Conservation (phyloP, 2,329 filamentous ascomycete genomes). For the Chrysoporthe puriensis region DNA sequence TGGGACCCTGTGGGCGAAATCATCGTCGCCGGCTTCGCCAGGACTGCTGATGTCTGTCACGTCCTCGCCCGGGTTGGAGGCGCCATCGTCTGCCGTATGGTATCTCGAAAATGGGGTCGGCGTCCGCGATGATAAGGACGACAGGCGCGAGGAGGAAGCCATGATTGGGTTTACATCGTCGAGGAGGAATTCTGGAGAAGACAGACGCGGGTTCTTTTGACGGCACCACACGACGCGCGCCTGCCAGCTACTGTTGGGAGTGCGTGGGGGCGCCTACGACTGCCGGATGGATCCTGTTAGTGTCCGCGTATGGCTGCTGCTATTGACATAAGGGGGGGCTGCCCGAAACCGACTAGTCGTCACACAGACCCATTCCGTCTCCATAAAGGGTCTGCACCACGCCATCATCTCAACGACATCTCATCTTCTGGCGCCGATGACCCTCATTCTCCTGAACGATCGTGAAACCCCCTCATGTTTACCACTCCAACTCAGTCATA, state of each 20-base stretch:
- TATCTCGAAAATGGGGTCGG: slow-evolving; percentile 29
- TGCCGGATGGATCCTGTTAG: neutral
- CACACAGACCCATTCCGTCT: neutral
- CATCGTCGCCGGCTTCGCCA: slow-evolving; percentile 21
- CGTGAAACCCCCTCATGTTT: neutral
- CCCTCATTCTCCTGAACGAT: neutral
- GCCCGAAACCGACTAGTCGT: neutral
- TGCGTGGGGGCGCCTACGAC: neutral
- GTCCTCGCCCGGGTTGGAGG: slow-evolving; percentile 1
- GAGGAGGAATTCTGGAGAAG: neutral
- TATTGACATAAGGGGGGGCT: neutral
- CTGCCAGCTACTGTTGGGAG: neutral
- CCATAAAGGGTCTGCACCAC: neutral
- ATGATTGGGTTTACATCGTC: slow-evolving; percentile 28
- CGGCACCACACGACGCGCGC: neutral
- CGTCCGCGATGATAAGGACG: slow-evolving; percentile 33
- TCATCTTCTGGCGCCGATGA: neutral
- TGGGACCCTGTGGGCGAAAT: slow-evolving; percentile 11
- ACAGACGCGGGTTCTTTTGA: neutral
- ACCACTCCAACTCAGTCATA: neutral
- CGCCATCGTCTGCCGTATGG: slow-evolving; percentile 24
- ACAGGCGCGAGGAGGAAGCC: slow-evolving; percentile 36
- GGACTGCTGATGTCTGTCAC: slow-evolving; percentile 31
- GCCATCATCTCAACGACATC: neutral
- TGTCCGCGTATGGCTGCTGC: neutral